Base-by-base conservation (phyloP, 2,329 filamentous ascomycete species). In the Niveomyces coronatus region DNA sequence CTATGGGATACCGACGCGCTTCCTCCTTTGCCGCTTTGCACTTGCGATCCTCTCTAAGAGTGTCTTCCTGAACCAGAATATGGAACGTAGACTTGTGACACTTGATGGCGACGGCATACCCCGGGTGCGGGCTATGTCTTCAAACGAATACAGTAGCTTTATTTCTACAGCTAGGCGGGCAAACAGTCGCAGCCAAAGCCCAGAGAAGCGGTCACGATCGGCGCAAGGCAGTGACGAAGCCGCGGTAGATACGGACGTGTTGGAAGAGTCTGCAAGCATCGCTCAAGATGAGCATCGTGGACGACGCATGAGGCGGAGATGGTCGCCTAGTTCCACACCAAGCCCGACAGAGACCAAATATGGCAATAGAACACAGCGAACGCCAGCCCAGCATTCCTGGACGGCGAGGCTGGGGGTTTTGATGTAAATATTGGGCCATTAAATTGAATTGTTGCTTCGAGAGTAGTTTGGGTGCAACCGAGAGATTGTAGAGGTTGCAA, bases 21-120 rank as follows among this genome's bases (percentile, higher is more conserved):
- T 40, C 18, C 29, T 43, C 22, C 16, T 43, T 14, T 43, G 37
- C 27, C 32, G 32, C 10, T 37, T 37, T 37, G 37, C 41, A 24
- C 41, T 40, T 32, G 37, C 41, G 8, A 43, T 43, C 28, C 24
- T 43, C 11, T 36, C 41, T 14, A 40, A 40, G 37, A 43, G 41
- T 24, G 15, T 27, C 9, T 43, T 43, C 24, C 32, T 43, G 15
- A 40, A 14, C 22, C 33, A 40, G 17, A 22, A 23, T 26, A 23
- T 40, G 13, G 7, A 22, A 22, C 32, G 33, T 19, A 39, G 30
- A 19, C 33, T 43, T 15, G 23, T 43, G 9, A 38, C 19, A 34
- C 32, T 35, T 13, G 22, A 35, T 35, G 10, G 15, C 20, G 22
- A 35, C 14, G 11, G 27, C 18, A 35, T 10, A 26, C 22, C 22